Evolutionary conservation across 345 rosid species (phyloP).

Genomic region (Eucalyptus tenuipes): DNA sequence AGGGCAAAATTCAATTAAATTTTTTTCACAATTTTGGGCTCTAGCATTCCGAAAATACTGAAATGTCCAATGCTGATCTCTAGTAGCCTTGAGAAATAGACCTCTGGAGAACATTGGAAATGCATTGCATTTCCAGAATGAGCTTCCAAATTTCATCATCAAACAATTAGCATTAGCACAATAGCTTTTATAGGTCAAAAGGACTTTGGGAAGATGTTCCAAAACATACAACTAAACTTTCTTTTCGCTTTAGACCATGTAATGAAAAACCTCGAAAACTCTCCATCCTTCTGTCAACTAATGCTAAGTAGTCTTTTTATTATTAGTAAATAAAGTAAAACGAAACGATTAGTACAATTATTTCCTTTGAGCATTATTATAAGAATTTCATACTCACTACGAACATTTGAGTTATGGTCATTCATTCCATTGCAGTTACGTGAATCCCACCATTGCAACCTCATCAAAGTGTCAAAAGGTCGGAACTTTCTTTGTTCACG

Average conservation of each 20-base stretch:
- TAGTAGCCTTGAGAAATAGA: not conserved
- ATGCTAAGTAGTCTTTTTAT: not conserved
- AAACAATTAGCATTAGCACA: not conserved
- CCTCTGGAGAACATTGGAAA: not conserved
- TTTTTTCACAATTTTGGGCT: not conserved
- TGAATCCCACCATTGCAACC: not conserved
- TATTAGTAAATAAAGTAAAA: not conserved
- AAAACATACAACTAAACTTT: not conserved
- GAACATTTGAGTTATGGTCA: not conserved
- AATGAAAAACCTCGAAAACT: not conserved
- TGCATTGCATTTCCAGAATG: not conserved
- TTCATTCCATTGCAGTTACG: not conserved
- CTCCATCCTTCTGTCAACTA: not conserved
- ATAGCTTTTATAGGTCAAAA: not conserved
- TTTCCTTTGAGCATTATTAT: not conserved
- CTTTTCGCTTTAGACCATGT: not conserved
- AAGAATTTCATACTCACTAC: not conserved
- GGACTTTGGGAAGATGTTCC: not conserved
- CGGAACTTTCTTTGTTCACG: not conserved
- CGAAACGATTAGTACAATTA: not conserved
- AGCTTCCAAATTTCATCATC: not conserved
- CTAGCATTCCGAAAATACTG: not conserved
- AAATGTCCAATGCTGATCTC: not conserved
- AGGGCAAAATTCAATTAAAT: not conserved
- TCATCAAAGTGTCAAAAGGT: not conserved